These are phyloP conservation scores for Nepenthes gracilis DNA, from an alignment of 148 eudicot species.

Conservation along the genomic window DNA sequence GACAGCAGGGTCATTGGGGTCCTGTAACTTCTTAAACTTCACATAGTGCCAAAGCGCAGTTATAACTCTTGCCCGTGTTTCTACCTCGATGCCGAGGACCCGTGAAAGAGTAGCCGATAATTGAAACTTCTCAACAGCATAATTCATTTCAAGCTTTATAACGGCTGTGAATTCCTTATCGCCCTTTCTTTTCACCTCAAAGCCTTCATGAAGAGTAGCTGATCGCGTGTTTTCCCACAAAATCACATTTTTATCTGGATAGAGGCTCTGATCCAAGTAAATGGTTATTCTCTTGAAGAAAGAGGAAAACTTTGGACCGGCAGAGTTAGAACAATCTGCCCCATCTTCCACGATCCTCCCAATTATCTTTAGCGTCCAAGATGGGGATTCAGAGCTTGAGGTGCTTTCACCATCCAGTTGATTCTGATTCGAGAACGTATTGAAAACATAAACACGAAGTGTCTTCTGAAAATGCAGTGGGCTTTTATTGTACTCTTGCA, in stretches of 20 bases:
- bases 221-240: conserved; percentile 84
- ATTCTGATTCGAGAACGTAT: conserved; percentile 65
- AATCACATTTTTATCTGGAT: conserved; percentile 76
- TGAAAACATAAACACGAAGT: conserved; percentile 68
- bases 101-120: conserved; percentile 62
- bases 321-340: conserved; percentile 16
- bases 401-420: conserved; percentile 17
- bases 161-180: conserved; percentile 85
- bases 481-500: conserved; percentile 48
- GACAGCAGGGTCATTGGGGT: conserved; percentile 60
- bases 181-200: conserved; percentile 90
- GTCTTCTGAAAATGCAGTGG: conserved; percentile 56
- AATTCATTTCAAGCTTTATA: conserved; percentile 79
- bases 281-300: conserved; percentile 79
- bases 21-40: conserved; percentile 62
- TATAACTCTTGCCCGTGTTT: conserved; percentile 66
- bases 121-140: conserved; percentile 63
- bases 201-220: conserved; percentile 65
- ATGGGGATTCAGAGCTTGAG: conserved; percentile 40
- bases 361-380: conserved; percentile 80
- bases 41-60: conserved; percentile 93
- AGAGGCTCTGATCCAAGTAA: conserved; percentile 72
- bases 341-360: conserved; percentile 73
- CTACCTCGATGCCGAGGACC: conserved; percentile 76
- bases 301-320: conserved; percentile 67